Evolutionary conservation across 352 stramenopile genomes (phyloP).

Genomic region (Ophiocytium majus): DNA sequence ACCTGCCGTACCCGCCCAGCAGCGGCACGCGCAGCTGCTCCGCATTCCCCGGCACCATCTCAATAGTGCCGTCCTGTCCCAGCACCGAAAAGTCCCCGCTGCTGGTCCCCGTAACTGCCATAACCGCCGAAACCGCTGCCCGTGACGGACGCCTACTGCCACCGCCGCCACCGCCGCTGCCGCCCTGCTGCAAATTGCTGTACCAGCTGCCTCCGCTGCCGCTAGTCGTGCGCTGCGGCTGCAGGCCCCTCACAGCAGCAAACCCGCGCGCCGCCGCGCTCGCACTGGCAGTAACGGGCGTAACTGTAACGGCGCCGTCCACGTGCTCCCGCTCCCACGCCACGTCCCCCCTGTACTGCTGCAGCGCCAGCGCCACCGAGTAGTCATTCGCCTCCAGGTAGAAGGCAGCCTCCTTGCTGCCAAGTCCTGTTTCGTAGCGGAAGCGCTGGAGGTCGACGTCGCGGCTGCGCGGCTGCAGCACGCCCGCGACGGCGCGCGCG

Average conservation of each 20-base stretch:
- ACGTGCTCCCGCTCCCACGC: conserved; percentile 15
- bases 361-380: conserved; percentile 19
- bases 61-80: conserved; percentile 22
- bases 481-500: neutral
- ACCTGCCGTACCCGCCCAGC: neutral
- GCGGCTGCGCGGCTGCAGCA: conserved; percentile 14
- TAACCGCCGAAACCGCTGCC: neutral
- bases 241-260: neutral
- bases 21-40: neutral
- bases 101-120: conserved; percentile 19
- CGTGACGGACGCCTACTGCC: neutral
- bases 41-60: conserved; percentile 7
- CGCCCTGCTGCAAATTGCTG: neutral
- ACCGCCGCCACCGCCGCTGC: neutral
- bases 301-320: neutral
- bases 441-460: conserved; percentile 35
- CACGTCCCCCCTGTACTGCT: conserved; percentile 2
- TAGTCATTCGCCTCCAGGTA: conserved; percentile 43
- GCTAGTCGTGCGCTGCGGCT: neutral
- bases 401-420: conserved; percentile 26
- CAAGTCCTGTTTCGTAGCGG: neutral
- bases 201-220: neutral
- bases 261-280: neutral
- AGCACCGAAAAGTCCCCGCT: neutral
- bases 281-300: neutral